Evolutionary conservation across 2,329 filamentous ascomycete species (phyloP), one percentile per base, ranked within the genome.

Genomic region (Phyllosticta capitalensis): DNA sequence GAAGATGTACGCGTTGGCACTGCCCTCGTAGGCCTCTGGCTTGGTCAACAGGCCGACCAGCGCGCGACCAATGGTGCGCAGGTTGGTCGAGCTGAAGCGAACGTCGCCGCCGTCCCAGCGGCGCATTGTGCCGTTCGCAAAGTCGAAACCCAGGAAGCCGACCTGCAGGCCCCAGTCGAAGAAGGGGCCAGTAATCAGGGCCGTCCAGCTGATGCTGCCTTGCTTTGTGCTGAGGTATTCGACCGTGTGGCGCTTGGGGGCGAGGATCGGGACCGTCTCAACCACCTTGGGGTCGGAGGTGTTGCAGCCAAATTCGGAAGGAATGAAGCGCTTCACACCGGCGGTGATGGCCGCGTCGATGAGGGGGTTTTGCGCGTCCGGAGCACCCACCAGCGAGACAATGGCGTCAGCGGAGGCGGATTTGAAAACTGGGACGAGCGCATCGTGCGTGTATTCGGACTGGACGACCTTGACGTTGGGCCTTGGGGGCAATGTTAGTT

Each of bases 241-340:
- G 9, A 83, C 67, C 4, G 72, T 64, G n/a, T 60, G 64, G 14
- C 68, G 63, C 64, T 88, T 88, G 61, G 69, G 69, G 9, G 67
- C 69, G 61, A 83, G 84, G 1, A 83, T 66, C 1, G 82, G 78
- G 0, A 86, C 75, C 1, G 74, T 62, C 2, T 68, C 68, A 48
- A 68, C 69, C 55, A 58, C 73, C 63, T 53, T 69, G 64, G 56
- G 68, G 68, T 67, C 73, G 48, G 64, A 71, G 61, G 65, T 75
- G 66, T 72, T 76, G 65, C 71, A 75, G 45, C 74, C 79, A 63
- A 79, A 88, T 63, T 88, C 85, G 38, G 81, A 82, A 1, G 84
- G 83, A 1, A 85, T 77, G 66, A 84, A 85, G 6, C 83, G 77
- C 64, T 80, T 79, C 5, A 87, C 83, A 1, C 83, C 81, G 1